Evolutionary conservation across 2,329 filamentous ascomycete genomes (phyloP).

Genomic region (Penicillium sp.): DNA sequence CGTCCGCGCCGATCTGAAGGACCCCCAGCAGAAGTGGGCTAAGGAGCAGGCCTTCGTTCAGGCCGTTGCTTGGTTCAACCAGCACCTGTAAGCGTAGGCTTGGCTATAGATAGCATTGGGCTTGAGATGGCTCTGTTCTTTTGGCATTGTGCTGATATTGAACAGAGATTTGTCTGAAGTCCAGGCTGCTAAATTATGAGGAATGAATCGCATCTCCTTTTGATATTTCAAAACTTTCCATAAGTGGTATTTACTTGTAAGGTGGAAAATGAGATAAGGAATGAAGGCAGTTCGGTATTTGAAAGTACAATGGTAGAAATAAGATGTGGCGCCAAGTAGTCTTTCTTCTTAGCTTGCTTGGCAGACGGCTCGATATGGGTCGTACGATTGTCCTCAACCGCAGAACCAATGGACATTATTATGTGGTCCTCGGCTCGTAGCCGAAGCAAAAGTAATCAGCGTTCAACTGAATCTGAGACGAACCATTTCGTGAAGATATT

Average conservation of each 20-base stretch:
- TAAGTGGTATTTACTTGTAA: background rate
- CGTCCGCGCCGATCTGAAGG: constrained; percentile 62
- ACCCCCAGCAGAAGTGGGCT: constrained; percentile 61
- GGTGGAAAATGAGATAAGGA: background rate
- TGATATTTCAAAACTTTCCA: background rate
- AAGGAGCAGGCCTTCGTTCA: constrained; percentile 81
- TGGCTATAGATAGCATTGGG: background rate
- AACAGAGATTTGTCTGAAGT: background rate
- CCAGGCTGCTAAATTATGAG: constrained; percentile 12
- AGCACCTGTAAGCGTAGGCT: constrained; percentile 47
- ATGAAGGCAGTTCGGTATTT: background rate
- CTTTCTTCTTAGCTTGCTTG: background rate
- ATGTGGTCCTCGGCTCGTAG: too few species aligned
- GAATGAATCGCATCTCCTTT: constrained; percentile 4
- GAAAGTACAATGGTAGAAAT: background rate
- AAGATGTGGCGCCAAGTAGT: background rate
- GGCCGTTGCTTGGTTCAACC: constrained; percentile 73
- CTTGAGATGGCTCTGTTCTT: background rate
- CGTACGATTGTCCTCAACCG: too few species aligned
- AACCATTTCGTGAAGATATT: too few species aligned
- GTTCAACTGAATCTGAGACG: too few species aligned
- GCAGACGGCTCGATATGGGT: too few species aligned
- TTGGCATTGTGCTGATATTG: background rate
- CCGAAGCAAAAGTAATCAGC: too few species aligned
- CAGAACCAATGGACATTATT: too few species aligned